A percentile compares a stretch with the other conserved stretches of the same genome.
Conservation (phyloP, 1,284 basidiomycete genomes). For the Afroboletus lepidellus region DNA sequence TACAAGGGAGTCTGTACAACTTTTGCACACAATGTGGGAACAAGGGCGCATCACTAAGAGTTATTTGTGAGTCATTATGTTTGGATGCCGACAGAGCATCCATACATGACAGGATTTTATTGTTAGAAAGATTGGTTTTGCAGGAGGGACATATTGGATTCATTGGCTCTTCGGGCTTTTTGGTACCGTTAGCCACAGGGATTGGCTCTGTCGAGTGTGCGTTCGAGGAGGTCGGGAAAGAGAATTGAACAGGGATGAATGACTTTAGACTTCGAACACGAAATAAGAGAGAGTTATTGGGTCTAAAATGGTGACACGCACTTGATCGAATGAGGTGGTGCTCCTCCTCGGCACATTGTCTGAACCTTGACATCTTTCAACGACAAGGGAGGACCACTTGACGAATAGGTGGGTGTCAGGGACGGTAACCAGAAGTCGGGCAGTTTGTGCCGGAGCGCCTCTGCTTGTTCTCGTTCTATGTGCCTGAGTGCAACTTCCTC, state of each 20-base stretch:
- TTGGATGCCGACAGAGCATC: constrained; percentile 11
- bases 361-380: constrained; percentile 81
- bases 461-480: constrained; percentile 84
- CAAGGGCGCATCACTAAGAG: constrained; percentile 70
- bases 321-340: constrained; percentile 71
- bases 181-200: constrained; percentile 39
- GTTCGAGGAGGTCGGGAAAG: constrained; percentile 42
- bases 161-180: constrained; percentile 47
- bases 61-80: constrained; percentile 1
- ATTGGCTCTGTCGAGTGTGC: constrained; percentile 44
- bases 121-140: constrained; percentile 82
- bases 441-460: constrained; percentile 80
- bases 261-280: constrained; percentile 59
- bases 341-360: constrained; percentile 80
- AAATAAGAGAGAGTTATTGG: neutral
- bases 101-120: constrained; percentile 67
- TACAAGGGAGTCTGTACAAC: constrained; percentile 81
- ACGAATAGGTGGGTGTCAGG: constrained; percentile 77
- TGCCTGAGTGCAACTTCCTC: constrained; percentile 80
- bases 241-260: constrained; percentile 75
- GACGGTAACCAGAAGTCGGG: constrained; percentile 95
- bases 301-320: constrained; percentile 39
- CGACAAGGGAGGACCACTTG: constrained; percentile 58
- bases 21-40: constrained; percentile 85
- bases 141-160: constrained; percentile 86